A percentile compares a stretch with the other conserved stretches of the same genome.
These are phyloP conservation scores for Cytospora chrysosperma DNA, from an alignment of 2,329 filamentous ascomycete genomes.

Conservation along the genomic window DNA sequence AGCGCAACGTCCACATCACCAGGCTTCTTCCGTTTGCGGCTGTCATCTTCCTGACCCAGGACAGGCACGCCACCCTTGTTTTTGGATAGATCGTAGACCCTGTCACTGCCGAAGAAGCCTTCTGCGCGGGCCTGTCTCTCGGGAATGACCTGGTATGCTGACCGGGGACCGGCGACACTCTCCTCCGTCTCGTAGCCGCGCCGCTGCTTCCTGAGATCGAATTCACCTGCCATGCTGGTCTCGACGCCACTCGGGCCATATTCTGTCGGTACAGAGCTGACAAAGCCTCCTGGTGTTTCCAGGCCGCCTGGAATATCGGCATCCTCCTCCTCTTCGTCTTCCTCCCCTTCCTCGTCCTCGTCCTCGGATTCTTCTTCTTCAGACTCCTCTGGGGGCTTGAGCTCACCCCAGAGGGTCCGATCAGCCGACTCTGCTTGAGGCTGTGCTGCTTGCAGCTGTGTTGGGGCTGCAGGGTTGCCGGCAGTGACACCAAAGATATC, in stretches of 20 bases:
- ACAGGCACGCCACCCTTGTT: conserved; percentile 60
- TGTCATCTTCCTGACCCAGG: conserved; percentile 76
- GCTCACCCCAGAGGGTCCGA: conserved; percentile 85
- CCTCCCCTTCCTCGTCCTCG: conserved; percentile 72
- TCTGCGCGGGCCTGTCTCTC: conserved; percentile 82
- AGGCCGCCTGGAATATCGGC: conserved; percentile 63
- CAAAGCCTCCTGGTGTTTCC: conserved; percentile 75
- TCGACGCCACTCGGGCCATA: conserved; percentile 63
- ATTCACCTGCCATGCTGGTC: conserved; percentile 78
- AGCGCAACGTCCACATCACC: conserved; percentile 93
- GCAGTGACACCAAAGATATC: conserved; percentile 83
- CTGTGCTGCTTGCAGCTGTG: conserved; percentile 39
- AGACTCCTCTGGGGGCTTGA: conserved; percentile 76
- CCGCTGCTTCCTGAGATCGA: conserved; percentile 85
- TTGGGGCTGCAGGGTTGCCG: conserved; percentile 33
- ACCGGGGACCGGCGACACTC: conserved; percentile 63
- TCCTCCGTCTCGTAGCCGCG: conserved; percentile 89
- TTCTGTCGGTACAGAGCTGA: conserved; percentile 78
- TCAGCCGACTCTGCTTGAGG: conserved; percentile 75
- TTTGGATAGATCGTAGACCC: conserved; percentile 80
- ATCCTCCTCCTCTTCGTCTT: conserved; percentile 60
- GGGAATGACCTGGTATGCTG: conserved; percentile 85
- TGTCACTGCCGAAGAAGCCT: conserved; percentile 95
- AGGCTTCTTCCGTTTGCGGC: conserved; percentile 87
- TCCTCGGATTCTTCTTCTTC: conserved; percentile 63